These are phyloP conservation scores for Neurospora hispaniola DNA, from an alignment of 495 filamentous ascomycete species.

Conservation along the genomic window DNA sequence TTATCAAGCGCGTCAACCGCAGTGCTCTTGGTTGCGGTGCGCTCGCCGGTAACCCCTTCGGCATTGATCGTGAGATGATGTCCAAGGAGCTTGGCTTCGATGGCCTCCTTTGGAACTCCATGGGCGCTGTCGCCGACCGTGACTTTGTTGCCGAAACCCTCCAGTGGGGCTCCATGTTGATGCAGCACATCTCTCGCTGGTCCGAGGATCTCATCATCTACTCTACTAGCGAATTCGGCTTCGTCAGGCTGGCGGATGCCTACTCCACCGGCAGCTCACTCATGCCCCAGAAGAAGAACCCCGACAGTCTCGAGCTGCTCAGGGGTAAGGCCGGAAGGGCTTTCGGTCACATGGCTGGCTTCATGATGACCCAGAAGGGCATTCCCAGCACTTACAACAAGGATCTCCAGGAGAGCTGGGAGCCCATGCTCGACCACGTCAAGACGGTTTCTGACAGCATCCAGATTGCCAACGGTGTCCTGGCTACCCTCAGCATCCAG, in stretches of 20 bases:
- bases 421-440: constrained; percentile 79
- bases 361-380: constrained; percentile 82
- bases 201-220: constrained; percentile 89
- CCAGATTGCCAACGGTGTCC: constrained; percentile 76
- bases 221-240: constrained; percentile 70
- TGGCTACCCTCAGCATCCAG: constrained; percentile 58
- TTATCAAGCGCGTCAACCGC: constrained; percentile 63
- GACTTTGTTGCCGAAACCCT: constrained; percentile 87
- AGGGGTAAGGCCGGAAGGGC: constrained; percentile 77
- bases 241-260: constrained; percentile 72
- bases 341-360: constrained; percentile 80
- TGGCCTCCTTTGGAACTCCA: constrained; percentile 68
- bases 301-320: constrained; percentile 77
- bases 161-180: constrained; percentile 78
- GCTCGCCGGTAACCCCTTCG: constrained; percentile 84
- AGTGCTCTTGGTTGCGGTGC: constrained; percentile 78
- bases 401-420: constrained; percentile 82
- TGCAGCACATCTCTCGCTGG: constrained; percentile 80
- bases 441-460: constrained; percentile 80
- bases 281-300: constrained; percentile 84
- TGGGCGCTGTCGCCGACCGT: constrained; percentile 74
- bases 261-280: constrained; percentile 76
- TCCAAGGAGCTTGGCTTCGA: constrained; percentile 84
- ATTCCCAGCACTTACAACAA: constrained; percentile 92
- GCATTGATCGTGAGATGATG: constrained; percentile 80